Evolutionary conservation across 2,329 filamentous ascomycete genomes (phyloP), one percentile per base, ranked within the genome.

Genomic region (Beauveria sp.): DNA sequence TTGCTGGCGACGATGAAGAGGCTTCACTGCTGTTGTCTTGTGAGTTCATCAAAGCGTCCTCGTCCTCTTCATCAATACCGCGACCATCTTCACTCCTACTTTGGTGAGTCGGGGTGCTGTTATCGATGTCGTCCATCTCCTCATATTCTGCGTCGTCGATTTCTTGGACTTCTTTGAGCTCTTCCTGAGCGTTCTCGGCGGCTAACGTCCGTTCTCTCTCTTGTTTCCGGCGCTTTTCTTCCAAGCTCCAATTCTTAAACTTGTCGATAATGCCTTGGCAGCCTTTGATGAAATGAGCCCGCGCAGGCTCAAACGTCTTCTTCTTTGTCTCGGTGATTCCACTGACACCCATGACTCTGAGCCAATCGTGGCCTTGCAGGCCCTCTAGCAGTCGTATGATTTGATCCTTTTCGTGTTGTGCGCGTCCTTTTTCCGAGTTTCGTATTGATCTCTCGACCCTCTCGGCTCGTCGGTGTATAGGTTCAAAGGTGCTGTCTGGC

Each of bases 361-460:
- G 79, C 95, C 95, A 99, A 73, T 98, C 95, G 62, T 90, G 91
- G 2, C 93, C 90, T 71, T 91, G 89, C 1, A 99, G 81, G 20
- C 91, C 91, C 59, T 95, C 91, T 7, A 97, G 80, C 18, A 88
- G 73, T 40, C 85, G 79, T 59, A 85, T 81, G 46, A 88, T 82
- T 67, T 86, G 84, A 63, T 87, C 84, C 66, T 81, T 85, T 67
- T 88, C 85, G 76, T 88, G 85, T 66, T 87, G 84, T 18, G 85
- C 85, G 85, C 85, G 80, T 14, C 83, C 84, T 69, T 82, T 86
- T 69, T 88, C 85, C 0, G 82, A 78, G 65, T 88, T 88, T 38
- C 85, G 79, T 53, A 87, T 85, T 1, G 82, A 83, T 60, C 81
- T 81, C 69, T 88, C 85, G 54, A 84, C 70, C 26, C 85, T 77